These are phyloP conservation scores for Cardamine chenopodiifolia DNA, from an alignment of 345 rosid genomes.

Conservation along the genomic window DNA sequence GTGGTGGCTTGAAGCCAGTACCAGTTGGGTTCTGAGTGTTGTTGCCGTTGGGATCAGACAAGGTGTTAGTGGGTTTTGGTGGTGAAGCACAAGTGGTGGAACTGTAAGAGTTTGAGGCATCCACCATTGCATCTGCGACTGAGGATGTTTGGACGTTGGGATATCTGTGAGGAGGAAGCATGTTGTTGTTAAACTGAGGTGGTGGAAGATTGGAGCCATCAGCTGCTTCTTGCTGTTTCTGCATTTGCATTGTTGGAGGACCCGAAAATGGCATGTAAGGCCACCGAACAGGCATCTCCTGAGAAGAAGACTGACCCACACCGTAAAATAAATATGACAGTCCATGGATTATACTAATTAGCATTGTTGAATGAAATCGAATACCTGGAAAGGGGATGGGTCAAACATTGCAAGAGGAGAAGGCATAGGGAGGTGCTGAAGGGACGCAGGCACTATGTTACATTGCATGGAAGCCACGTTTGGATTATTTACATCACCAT, in stretches of 20 bases:
- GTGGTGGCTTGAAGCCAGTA: conserved; percentile 43
- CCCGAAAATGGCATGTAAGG: conserved; percentile 67
- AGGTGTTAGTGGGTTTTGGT: conserved; percentile 37
- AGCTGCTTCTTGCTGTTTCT: conserved; percentile 59
- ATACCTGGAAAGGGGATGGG: conserved; percentile 93
- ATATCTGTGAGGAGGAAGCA: conserved; percentile 55
- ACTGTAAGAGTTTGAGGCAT: conserved; percentile 53
- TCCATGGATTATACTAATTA: conserved; percentile 23
- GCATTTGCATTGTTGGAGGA: conserved; percentile 61
- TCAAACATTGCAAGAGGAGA: conserved; percentile 62
- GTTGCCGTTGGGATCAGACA: conserved; percentile 43
- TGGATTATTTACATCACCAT: conserved; percentile 63
- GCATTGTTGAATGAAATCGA: conserved; percentile 15
- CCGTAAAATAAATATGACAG: conserved; percentile 7
- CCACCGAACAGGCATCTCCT: conserved; percentile 79
- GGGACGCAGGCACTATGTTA: conserved; percentile 67
- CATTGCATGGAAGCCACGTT: conserved; percentile 61
- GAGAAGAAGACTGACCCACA: conserved; percentile 62
- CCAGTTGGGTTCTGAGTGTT: conserved; percentile 37
- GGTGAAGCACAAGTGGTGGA: conserved; percentile 38
- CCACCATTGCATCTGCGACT: conserved; percentile 51
- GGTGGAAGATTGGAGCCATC: conserved; percentile 45
- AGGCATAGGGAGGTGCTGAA: conserved; percentile 86
- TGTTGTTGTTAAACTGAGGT: conserved; percentile 61
- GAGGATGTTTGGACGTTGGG: conserved; percentile 53